Evolutionary conservation across 2,329 filamentous ascomycete genomes (phyloP).

Genomic region (Colletotrichum tabaci): DNA sequence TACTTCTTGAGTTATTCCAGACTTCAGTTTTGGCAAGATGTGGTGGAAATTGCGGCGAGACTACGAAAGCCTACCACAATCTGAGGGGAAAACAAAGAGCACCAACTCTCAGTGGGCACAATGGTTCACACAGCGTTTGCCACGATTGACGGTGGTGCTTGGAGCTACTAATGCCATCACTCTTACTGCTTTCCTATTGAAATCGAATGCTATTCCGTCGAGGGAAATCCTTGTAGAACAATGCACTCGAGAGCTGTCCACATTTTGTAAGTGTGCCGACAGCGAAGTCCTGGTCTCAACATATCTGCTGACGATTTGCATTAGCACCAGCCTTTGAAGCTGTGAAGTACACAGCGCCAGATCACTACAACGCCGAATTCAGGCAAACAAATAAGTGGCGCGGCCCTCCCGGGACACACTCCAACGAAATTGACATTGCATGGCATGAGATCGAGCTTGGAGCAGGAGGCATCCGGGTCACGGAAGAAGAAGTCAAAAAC

Average conservation of each 20-base stretch:
- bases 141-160: conserved; percentile 4
- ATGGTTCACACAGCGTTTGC: background rate
- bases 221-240: fast-evolving
- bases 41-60: conserved; percentile 1
- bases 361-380: conserved; percentile 34
- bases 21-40: background rate
- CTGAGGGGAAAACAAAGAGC: background rate
- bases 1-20: too few relatives aligned
- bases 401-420: conserved; percentile 24
- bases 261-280: conserved; percentile 9
- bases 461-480: conserved; percentile 29
- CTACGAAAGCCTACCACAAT: conserved; percentile 20
- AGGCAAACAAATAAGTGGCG: conserved; percentile 38
- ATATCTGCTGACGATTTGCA: too few relatives aligned
- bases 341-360: conserved; percentile 9
- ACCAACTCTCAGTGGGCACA: background rate
- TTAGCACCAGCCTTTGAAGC: conserved; percentile 32
- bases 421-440: conserved; percentile 25
- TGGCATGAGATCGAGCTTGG: conserved; percentile 37
- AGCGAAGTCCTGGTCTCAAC: too few relatives aligned
- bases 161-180: conserved; percentile 14
- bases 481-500: conserved; percentile 17
- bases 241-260: conserved; percentile 19
- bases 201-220: background rate
- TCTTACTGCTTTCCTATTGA: background rate